These are phyloP conservation scores for Tetradesmus lagerheimii DNA, from an alignment of 139 green algal species.

Conservation along the genomic window DNA sequence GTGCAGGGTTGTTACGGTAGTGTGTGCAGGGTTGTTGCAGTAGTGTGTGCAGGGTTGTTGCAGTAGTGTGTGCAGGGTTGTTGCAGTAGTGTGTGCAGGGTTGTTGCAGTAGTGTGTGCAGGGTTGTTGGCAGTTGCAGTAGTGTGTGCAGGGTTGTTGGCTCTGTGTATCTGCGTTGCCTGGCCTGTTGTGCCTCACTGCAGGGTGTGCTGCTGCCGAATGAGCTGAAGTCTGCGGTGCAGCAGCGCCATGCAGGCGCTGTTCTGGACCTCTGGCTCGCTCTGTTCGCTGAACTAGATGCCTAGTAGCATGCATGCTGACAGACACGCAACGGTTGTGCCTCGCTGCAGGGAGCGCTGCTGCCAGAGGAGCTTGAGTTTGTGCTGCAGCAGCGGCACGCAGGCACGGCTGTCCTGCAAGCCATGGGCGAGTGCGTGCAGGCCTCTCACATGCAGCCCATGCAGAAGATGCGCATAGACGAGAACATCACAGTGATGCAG, in stretches of 20 bases:
- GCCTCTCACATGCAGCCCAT: conserved; percentile 12
- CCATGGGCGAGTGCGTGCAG: neutral
- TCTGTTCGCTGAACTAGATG: no score
- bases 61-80: neutral
- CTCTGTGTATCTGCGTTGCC: no score
- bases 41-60: neutral
- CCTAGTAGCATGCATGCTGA: no score
- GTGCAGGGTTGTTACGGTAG: no score
- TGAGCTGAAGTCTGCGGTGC: neutral
- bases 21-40: no score
- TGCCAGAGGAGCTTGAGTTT: neutral
- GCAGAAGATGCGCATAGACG: neutral
- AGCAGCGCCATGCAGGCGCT: neutral
- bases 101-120: neutral
- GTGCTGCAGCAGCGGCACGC: conserved; percentile 1
- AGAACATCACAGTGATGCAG: conserved; percentile 22
- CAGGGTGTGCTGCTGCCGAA: neutral
- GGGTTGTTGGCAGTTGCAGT: neutral
- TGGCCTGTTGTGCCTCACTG: neutral
- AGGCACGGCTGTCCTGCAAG: neutral
- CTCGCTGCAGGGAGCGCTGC: neutral
- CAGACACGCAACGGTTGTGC: no score
- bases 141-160: no score
- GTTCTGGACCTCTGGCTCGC: no score
- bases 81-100: neutral